Evolutionary conservation across 345 rosid genomes (phyloP), one percentile per base, ranked within the genome.

Genomic region (Bruguiera sexangula): DNA sequence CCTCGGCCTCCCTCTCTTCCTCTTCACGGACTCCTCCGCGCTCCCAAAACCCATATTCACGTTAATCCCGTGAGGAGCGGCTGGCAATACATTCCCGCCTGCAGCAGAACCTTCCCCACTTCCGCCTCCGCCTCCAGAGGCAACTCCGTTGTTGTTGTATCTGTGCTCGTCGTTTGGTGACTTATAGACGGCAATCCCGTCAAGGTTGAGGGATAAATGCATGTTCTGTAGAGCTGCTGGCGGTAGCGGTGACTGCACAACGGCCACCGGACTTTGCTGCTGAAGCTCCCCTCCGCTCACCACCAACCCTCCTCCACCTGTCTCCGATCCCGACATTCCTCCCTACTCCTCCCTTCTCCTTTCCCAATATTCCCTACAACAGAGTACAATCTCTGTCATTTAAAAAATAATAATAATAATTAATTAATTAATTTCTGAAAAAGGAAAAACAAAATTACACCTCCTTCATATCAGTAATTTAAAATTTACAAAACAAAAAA

Each of bases 1-100:
- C 71, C 90, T 84, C 10, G 93, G 93, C 69, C 93, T 82, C 16
- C 93, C 93, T 69, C 90, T 82, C 81, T 86, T 88, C 76, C 72
- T 85, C 82, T 77, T 88, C 80, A 76, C 9, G 1, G 74, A 73
- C 50, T 81, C 88, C 51, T 56, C 74, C 15, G 76, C 75, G 15
- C 46, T 72, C 20, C 60, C 69, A 19, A 48, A 24, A 3, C 46
- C 67, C 73, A 73, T 60, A 62, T 72, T 82, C 75, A 82, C 76
- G 58, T 73, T 80, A 55, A 79, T 75, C 50, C 72, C 81, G 51
- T 63, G 79, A 16, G 77, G 18, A 36, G 56, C 53, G 22, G 64
- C 55, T n/a, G 77, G 21, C 31, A 54, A 57, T 22, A 63, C 52
- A 22, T 31, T 10, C 6, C 52, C 16, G 7, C 52, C 73, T 13